A percentile compares a stretch with the other conserved stretches of the same genome.
These are phyloP conservation scores for Starmerella bombicola DNA, from an alignment of 805 yeast genomes.

Conservation along the genomic window DNA sequence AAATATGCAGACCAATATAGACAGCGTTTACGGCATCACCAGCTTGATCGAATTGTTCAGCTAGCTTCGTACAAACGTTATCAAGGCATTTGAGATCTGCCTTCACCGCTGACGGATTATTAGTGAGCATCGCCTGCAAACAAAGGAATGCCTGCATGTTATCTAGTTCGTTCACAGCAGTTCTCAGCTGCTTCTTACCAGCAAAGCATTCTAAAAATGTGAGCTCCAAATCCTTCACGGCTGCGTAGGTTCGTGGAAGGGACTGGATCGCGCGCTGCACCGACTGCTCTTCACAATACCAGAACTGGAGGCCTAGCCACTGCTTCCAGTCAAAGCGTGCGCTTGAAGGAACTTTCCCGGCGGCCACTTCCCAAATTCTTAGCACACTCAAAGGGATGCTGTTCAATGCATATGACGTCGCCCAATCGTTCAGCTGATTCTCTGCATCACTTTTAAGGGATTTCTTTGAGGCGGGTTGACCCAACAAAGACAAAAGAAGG, in stretches of 20 bases:
- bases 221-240: conserved; percentile 12
- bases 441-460: conserved; percentile 44
- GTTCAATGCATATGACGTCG: conserved; percentile 30
- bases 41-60: conserved; percentile 28
- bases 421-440: conserved; percentile 59
- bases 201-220: conserved; percentile 15
- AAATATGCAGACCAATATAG: conserved; percentile 48
- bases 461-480: conserved; percentile 33
- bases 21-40: conserved; percentile 46
- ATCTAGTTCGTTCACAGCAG: conserved; percentile 12
- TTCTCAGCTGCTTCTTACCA: conserved; percentile 9
- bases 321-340: conserved; percentile 51
- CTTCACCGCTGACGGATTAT: conserved; percentile 1
- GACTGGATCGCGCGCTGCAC: conserved; percentile 6
- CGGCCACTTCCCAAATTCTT: conserved; percentile 51
- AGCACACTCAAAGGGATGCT: conserved; percentile 43
- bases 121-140: conserved; percentile 16
- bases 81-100: conserved; percentile 11
- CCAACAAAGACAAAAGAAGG: conserved; percentile 52
- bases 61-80: conserved; percentile 10
- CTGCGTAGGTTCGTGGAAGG: conserved; percentile 3
- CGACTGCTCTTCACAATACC: conserved; percentile 37
- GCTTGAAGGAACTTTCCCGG: conserved; percentile 27
- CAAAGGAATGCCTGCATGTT: conserved; percentile 17
- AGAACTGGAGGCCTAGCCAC: conserved; percentile 45